phyloP scores from a whole-genome alignment of 495 filamentous ascomycete species.

The Hypoxylon lenormandii region DNA sequence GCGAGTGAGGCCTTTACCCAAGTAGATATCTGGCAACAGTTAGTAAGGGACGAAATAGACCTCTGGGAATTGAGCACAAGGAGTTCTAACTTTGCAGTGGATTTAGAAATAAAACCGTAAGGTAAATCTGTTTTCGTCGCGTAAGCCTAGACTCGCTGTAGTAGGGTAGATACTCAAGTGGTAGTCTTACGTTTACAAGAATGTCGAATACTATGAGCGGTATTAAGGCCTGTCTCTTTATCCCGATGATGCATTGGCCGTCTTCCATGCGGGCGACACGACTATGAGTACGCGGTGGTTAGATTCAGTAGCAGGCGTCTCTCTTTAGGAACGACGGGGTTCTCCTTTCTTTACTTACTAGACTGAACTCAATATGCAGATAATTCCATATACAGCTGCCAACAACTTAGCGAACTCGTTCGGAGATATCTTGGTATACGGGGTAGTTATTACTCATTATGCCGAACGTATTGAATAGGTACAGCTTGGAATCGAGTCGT shows the following conservation, averaged over 20 bases:
- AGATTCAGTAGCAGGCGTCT: neutral
- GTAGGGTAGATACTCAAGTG: neutral
- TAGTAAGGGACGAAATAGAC: neutral
- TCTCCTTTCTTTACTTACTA: slow-evolving; percentile 55
- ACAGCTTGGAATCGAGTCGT: slow-evolving; percentile 62
- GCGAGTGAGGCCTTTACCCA: slow-evolving; percentile 53
- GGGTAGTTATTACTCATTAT: slow-evolving; percentile 58
- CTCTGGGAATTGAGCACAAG: neutral
- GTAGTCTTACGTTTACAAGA: slow-evolving; percentile 59
- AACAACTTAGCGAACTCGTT: slow-evolving; percentile 27
- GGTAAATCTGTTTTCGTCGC: slow-evolving; percentile 57
- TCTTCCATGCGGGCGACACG: slow-evolving; percentile 61
- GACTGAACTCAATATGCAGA: slow-evolving; percentile 63
- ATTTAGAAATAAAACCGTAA: slow-evolving; percentile 63
- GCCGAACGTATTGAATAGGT: slow-evolving; percentile 66
- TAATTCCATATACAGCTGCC: slow-evolving; percentile 59
- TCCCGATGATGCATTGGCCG: slow-evolving; percentile 65
- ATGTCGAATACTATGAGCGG: slow-evolving; percentile 65
- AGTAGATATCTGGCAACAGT: slow-evolving; percentile 52
- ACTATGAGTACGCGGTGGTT: slow-evolving; percentile 44
- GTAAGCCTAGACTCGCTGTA: slow-evolving; percentile 9
- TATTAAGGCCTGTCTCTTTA: slow-evolving; percentile 62
- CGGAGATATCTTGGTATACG: neutral
- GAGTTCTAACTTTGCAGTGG: slow-evolving; percentile 58
- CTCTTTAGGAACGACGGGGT: neutral